Percentiles rank a stretch among this genome's conserved stretches.
Conservation (phyloP, 257 asterid species). For the Eustoma russellianum region DNA sequence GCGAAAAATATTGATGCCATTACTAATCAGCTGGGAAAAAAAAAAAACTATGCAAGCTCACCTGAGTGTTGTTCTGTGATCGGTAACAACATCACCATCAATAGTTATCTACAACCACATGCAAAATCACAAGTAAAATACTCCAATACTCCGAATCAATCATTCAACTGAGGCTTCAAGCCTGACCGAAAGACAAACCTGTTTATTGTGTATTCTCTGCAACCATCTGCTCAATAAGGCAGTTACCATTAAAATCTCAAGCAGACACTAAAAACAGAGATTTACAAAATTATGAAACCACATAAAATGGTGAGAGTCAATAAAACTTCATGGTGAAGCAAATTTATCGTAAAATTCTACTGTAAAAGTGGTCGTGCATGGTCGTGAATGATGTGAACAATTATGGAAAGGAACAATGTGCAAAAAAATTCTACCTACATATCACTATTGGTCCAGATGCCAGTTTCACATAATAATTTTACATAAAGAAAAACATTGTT, state of each 20-base stretch:
- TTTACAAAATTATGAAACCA: too few species aligned
- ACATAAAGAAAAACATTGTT: too few species aligned
- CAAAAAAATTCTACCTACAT: too few species aligned
- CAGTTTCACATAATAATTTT: too few species aligned
- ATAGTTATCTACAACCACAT: constrained; percentile 46
- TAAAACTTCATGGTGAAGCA: too few species aligned
- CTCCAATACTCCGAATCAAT: background rate
- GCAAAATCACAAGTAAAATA: background rate
- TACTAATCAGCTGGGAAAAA: background rate
- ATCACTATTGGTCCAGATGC: too few species aligned
- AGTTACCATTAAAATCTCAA: constrained; percentile 1
- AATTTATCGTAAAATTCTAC: background rate
- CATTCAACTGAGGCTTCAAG: background rate
- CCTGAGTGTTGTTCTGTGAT: constrained; percentile 63
- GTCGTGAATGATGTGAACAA: too few species aligned
- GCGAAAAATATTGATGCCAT: background rate
- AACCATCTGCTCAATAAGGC: constrained; percentile 60
- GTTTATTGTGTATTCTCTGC: constrained; percentile 76
- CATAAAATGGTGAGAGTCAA: background rate
- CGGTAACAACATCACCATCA: constrained; percentile 48
- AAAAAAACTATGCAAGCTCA: constrained; percentile 6
- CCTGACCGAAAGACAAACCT: constrained; percentile 10
- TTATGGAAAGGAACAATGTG: too few species aligned
- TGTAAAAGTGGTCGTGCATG: too few species aligned
- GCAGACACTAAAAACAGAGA: background rate